Conservation (phyloP, 257 asterid genomes). For the Solanum raphanifolium region DNA sequence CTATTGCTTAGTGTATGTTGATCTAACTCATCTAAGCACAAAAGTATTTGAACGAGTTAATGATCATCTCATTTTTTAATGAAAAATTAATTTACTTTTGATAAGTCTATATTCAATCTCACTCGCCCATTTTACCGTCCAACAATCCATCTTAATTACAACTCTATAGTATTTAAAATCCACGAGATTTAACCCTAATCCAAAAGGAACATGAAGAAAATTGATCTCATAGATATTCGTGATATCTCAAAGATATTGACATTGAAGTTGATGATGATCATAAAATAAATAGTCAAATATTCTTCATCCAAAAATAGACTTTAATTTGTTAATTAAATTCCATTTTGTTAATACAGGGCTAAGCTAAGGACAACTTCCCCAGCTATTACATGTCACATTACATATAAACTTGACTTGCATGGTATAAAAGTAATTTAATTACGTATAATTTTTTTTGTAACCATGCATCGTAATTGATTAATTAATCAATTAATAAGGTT, state of each 20-base stretch:
- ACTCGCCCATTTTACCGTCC: neutral
- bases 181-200: neutral
- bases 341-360: neutral
- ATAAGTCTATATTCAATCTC: neutral
- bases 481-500: slow-evolving; percentile 6
- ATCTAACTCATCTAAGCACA: neutral
- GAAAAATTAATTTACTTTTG: neutral
- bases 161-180: neutral
- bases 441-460: neutral
- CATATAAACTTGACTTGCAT: neutral
- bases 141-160: neutral
- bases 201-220: neutral
- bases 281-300: neutral
- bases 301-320: neutral
- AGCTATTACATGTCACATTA: neutral
- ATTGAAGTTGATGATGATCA: neutral
- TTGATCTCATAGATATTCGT: neutral
- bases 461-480: neutral
- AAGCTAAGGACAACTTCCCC: neutral
- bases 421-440: neutral
- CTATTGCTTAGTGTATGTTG: neutral
- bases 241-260: neutral
- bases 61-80: too few species aligned
- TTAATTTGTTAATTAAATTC: neutral
- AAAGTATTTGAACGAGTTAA: neutral